Base-by-base conservation (phyloP, 257 asterid species). In the Petunia secreta region DNA sequence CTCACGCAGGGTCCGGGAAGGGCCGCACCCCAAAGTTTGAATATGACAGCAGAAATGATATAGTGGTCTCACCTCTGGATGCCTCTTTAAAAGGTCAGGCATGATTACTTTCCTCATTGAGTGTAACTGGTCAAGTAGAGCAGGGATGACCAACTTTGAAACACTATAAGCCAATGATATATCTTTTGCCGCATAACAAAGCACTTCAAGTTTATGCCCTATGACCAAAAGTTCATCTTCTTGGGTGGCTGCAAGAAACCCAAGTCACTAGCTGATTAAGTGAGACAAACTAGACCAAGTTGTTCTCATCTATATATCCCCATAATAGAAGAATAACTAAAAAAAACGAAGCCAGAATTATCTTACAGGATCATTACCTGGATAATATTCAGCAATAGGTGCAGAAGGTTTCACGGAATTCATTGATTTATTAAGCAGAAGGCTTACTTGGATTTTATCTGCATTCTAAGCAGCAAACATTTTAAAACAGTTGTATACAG, bases 111-210 rank as follows among this genome's bases (percentile, higher is more conserved):
- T 89, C 91, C 89, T 90, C 86, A 92, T 71, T 41, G 93, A 85
- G 82, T 87, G 86, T 69, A 95, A 83, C 87, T 93, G 98, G 78
- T 89, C 94, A 86, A 91, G 87, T 77, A 95, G 85, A 40, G 93
- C 98, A 83, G 99, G 97, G 85, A 95, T 89, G 87, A 93, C 85
- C 73, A 95, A 85, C 82, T 92, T 90, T 16, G 94, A 89, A 79
- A 95, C 83, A 77, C 89, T 80, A 83, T 86, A 80, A 39, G 84
- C 83, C 85, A 95, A 71, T 43, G 82, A 85, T 75, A 90, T 80
- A 83, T 91, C 93, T 90, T 90, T 95, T 8, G 92, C 82, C 9
- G 92, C 94, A 82, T 92, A 95, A 84, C 93, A 86, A 76, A 95
- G 77, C 81, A 95, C 93, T 85, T 93, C 97, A 48, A 93, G 85